A percentile compares a stretch with the other conserved stretches of the same genome.
Conservation (phyloP, 2,329 filamentous ascomycete genomes). For the Orbilia ellipsospora region DNA sequence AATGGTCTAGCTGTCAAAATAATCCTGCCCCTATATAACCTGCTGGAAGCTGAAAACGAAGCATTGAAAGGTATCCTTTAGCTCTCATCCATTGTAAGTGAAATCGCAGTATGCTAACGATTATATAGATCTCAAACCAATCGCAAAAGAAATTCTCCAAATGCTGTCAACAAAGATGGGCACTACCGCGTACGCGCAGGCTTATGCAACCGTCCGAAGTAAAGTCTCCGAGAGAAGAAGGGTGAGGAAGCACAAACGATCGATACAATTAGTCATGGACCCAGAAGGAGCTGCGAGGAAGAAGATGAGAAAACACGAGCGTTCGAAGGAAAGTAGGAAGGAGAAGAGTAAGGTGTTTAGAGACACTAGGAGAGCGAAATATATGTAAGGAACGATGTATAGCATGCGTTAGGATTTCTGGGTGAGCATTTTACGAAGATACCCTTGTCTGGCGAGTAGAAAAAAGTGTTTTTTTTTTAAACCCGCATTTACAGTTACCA, state of each 20-base stretch:
- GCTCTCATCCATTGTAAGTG: neutral
- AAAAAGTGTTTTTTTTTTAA: slow-evolving; percentile 14
- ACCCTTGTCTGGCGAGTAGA: slow-evolving; percentile 7
- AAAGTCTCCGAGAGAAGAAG: slow-evolving; percentile 77
- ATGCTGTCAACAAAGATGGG: slow-evolving; percentile 86
- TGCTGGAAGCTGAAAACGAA: slow-evolving; percentile 73
- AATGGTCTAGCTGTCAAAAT: slow-evolving; percentile 73
- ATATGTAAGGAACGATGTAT: slow-evolving; percentile 57
- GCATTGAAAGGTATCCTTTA: slow-evolving; percentile 55
- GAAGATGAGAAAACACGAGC: slow-evolving; percentile 85
- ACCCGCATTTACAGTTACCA: neutral
- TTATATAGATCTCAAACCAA: slow-evolving; percentile 70
- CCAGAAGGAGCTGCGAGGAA: slow-evolving; percentile 81
- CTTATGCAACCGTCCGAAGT: slow-evolving; percentile 78
- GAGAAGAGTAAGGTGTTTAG: slow-evolving; percentile 79
- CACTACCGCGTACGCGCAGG: slow-evolving; percentile 79
- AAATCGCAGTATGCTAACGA: slow-evolving; percentile 2
- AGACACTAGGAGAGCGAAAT: slow-evolving; percentile 77
- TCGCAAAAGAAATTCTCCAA: slow-evolving; percentile 81
- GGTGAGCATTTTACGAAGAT: slow-evolving; percentile 22
- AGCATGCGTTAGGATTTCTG: slow-evolving; percentile 12
- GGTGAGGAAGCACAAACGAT: slow-evolving; percentile 82
- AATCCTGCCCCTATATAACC: slow-evolving; percentile 78
- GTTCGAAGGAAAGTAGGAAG: slow-evolving; percentile 85
- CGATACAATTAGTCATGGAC: slow-evolving; percentile 82